A percentile compares a stretch with the other conserved stretches of the same genome.
phyloP scores from a whole-genome alignment of 352 stramenopile genomes.

The Pythium aristosporum region DNA sequence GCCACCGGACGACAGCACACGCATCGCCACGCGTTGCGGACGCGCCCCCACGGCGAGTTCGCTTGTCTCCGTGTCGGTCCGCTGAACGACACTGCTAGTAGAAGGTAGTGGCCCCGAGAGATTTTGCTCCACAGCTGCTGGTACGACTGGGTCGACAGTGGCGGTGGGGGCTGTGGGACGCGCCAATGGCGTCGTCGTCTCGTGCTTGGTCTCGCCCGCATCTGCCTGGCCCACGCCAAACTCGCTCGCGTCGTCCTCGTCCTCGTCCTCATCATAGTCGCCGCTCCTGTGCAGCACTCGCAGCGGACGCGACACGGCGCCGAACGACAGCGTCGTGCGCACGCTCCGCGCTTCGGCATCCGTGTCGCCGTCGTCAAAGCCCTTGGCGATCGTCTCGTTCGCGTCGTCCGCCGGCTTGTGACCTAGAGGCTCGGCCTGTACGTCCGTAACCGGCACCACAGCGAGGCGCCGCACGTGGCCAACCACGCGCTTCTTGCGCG shows the following conservation, averaged over 20 bases:
- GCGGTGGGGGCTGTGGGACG: too few species aligned
- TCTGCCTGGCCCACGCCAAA: neutral
- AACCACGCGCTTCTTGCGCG: conserved; percentile 19
- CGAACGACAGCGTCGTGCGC: conserved; percentile 35
- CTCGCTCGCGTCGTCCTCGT: conserved; percentile 23
- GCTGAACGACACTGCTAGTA: neutral
- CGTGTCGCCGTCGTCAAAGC: conserved; percentile 18
- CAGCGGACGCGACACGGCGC: conserved; percentile 26
- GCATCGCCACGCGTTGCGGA: conserved; percentile 42
- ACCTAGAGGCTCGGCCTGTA: neutral
- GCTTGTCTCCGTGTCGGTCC: conserved; percentile 1
- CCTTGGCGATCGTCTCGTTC: neutral
- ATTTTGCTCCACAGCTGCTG: neutral
- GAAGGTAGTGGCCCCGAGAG: neutral
- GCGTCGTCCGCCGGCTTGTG: neutral
- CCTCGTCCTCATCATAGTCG: conserved; percentile 31
- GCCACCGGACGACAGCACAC: conserved; percentile 15
- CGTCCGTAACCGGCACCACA: neutral
- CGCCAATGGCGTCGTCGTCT: neutral
- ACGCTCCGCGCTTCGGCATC: conserved; percentile 20
- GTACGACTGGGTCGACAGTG: too few species aligned
- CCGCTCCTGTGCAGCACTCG: conserved; percentile 26
- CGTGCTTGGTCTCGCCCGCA: neutral
- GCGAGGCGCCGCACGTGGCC: neutral
- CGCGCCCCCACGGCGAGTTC: neutral